These are phyloP conservation scores for Calonectria henricotiae DNA, from an alignment of 2,329 filamentous ascomycete species.

Conservation along the genomic window DNA sequence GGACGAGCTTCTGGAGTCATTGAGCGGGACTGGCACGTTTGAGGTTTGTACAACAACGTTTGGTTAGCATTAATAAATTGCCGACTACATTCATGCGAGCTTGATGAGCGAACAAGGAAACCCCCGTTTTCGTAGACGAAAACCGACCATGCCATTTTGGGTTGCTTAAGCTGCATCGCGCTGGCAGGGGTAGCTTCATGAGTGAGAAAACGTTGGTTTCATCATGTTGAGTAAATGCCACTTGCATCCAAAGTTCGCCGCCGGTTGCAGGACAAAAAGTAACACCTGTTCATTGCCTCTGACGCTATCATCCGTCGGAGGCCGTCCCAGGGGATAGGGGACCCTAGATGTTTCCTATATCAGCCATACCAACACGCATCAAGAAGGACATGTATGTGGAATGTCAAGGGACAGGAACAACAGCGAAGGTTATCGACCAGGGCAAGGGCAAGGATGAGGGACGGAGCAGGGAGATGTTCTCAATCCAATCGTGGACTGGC, in stretches of 20 bases:
- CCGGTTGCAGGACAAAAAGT: slow-evolving; percentile 34
- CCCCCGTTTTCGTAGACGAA: slow-evolving; percentile 18
- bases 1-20: slow-evolving; percentile 16
- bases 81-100: slow-evolving; percentile 25
- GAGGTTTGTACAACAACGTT: slow-evolving; percentile 32
- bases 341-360: background rate
- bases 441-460: slow-evolving; percentile 26
- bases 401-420: slow-evolving; percentile 6
- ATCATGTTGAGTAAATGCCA: slow-evolving; percentile 45
- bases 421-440: slow-evolving; percentile 17
- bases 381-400: slow-evolving; percentile 10
- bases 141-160: slow-evolving; percentile 34
- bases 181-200: slow-evolving; percentile 33
- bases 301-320: slow-evolving; percentile 6
- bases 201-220: slow-evolving; percentile 47
- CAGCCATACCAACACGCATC: slow-evolving; percentile 8
- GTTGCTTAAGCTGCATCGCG: slow-evolving; percentile 44
- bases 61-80: slow-evolving; percentile 26
- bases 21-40: slow-evolving; percentile 20
- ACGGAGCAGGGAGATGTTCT: slow-evolving; percentile 24
- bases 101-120: slow-evolving; percentile 15
- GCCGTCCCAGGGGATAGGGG: slow-evolving; percentile 1
- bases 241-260: slow-evolving; percentile 12
- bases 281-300: slow-evolving; percentile 15
- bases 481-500: slow-evolving; percentile 28